Evolutionary conservation across 2,329 filamentous ascomycete genomes (phyloP).

Genomic region (Xylariaceae sp.): DNA sequence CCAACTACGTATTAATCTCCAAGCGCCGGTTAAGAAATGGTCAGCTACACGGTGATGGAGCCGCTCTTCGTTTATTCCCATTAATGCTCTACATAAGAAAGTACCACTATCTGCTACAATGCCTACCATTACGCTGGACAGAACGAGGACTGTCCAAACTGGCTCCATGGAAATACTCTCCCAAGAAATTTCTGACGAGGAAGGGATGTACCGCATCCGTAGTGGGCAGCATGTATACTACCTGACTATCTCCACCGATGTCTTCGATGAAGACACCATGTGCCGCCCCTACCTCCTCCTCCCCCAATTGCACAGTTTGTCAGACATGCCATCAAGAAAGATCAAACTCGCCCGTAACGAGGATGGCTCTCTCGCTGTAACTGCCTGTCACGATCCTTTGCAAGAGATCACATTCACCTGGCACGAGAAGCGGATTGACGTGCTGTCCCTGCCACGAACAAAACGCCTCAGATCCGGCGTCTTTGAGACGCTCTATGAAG

Average conservation of each 20-base stretch:
- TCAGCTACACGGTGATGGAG: constrained; percentile 13
- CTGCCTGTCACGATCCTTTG: constrained; percentile 27
- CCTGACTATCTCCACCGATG: constrained; percentile 33
- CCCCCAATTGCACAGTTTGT: constrained; percentile 37
- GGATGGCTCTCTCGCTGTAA: constrained; percentile 26
- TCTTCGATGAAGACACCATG: constrained; percentile 42
- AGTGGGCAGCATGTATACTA: constrained; percentile 31
- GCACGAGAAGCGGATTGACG: constrained; percentile 36
- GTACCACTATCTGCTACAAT: constrained; percentile 17
- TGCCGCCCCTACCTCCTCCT: constrained; percentile 43
- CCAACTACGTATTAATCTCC: constrained; percentile 18
- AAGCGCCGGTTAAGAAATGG: constrained; percentile 12
- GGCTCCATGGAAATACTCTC: constrained; percentile 19
- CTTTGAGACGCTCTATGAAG: constrained; percentile 26
- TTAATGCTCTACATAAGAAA: constrained; percentile 9
- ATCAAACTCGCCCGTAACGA: constrained; percentile 31
- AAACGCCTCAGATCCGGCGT: constrained; percentile 36
- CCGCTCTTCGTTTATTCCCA: constrained; percentile 10
- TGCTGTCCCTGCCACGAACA: constrained; percentile 33
- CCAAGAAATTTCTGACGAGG: constrained; percentile 23
- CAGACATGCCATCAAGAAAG: constrained; percentile 36
- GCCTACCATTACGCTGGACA: constrained; percentile 16
- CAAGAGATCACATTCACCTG: constrained; percentile 31
- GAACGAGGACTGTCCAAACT: constrained; percentile 4
- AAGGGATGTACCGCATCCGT: constrained; percentile 35